Evolutionary conservation across 2,329 filamentous ascomycete genomes (phyloP).

Genomic region (Aspergillus eucalypticola): DNA sequence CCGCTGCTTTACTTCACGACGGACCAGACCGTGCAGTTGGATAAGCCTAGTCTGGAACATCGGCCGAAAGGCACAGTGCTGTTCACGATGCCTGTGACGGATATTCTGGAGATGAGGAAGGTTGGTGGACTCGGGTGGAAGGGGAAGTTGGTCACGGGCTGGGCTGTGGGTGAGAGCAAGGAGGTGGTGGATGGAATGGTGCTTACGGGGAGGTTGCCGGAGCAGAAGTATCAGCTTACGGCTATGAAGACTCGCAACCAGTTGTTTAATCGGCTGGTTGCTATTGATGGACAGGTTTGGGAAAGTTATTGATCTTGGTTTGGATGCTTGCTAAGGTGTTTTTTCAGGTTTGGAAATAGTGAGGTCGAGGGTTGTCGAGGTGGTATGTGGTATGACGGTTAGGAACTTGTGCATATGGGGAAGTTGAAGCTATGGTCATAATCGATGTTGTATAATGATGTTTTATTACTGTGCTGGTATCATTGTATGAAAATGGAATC

Average conservation of each 20-base stretch:
- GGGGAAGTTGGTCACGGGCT: slow-evolving; percentile 76
- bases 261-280: slow-evolving; percentile 67
- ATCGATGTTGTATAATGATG: not conserved
- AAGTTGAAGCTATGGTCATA: not conserved
- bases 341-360: slow-evolving; percentile 28
- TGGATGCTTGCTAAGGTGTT: slow-evolving; percentile 14
- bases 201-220: slow-evolving; percentile 57
- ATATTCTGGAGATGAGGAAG: slow-evolving; percentile 75
- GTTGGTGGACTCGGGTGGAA: slow-evolving; percentile 83
- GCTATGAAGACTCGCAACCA: slow-evolving; percentile 73
- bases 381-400: not conserved
- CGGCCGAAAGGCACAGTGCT: slow-evolving; percentile 56
- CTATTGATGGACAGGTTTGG: slow-evolving; percentile 82
- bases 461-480: not conserved
- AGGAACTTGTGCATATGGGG: not conserved
- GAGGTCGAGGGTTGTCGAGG: not conserved
- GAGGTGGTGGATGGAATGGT: slow-evolving; percentile 76
- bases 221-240: slow-evolving; percentile 63
- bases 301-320: slow-evolving; percentile 63
- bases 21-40: slow-evolving; percentile 29
- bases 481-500: not conserved
- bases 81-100: slow-evolving; percentile 70
- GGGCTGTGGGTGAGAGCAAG: slow-evolving; percentile 66
- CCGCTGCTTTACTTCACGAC: slow-evolving; percentile 62
- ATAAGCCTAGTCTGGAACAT: slow-evolving; percentile 52